These are phyloP conservation scores for Ceratobasidium sp. DNA, from an alignment of 1,284 basidiomycete genomes.

Conservation along the genomic window DNA sequence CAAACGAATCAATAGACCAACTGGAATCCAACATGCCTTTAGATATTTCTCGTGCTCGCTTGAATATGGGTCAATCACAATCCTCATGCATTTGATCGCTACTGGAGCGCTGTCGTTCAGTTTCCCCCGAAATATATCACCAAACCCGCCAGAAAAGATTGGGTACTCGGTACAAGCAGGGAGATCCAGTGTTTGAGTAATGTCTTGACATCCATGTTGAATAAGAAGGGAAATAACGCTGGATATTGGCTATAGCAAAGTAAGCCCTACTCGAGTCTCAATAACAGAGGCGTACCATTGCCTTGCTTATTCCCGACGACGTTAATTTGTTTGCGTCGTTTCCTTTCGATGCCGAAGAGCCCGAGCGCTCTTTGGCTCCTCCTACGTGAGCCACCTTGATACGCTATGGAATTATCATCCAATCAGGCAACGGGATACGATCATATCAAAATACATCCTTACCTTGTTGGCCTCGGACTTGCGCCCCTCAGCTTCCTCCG, in stretches of 20 bases:
- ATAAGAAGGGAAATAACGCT: background rate
- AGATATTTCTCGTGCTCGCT: too few species aligned
- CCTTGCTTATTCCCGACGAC: background rate
- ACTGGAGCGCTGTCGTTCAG: background rate
- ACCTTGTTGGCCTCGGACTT: too few species aligned
- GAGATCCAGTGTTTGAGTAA: constrained; percentile 11
- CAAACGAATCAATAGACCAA: too few species aligned
- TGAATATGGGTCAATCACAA: background rate
- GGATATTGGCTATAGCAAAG: background rate
- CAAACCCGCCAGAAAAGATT: background rate
- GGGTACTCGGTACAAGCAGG: background rate
- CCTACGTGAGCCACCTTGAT: too few species aligned
- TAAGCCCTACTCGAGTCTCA: background rate
- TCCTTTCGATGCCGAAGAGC: background rate
- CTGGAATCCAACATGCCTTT: background rate
- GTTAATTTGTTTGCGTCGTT: background rate
- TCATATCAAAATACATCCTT: too few species aligned
- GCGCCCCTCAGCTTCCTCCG: too few species aligned
- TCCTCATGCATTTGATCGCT: constrained; percentile 7
- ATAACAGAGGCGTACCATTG: background rate
- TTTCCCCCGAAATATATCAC: background rate
- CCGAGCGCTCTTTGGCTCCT: too few species aligned
- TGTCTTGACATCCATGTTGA: background rate
- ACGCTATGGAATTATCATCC: too few species aligned
- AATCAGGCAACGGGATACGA: background rate